Evolutionary conservation across 1,139 yeast genomes (phyloP).

Genomic region (Citeromyces hawaiiensis): DNA sequence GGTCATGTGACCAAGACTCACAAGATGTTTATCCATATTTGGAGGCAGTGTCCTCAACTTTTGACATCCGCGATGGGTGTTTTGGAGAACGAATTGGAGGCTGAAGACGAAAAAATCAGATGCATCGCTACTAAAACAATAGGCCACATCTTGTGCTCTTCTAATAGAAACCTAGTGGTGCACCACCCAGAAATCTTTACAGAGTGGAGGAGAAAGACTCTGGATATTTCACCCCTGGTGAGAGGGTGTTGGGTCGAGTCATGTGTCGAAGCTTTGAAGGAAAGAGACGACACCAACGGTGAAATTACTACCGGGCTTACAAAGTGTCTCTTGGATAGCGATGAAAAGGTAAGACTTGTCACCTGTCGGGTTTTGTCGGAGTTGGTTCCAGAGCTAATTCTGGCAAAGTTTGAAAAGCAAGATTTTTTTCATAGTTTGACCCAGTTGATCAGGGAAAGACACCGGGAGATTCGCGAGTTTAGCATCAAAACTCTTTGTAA

Average conservation of each 20-base stretch:
- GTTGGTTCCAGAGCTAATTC: conserved; percentile 25
- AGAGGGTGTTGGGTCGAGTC: conserved; percentile 62
- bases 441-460: conserved; percentile 60
- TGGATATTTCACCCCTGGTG: conserved; percentile 55
- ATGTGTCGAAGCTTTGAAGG: conserved; percentile 28
- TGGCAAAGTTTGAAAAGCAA: conserved; percentile 29
- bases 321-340: conserved; percentile 63
- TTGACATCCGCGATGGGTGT: conserved; percentile 67
- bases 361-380: conserved; percentile 38
- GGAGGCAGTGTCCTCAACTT: conserved; percentile 71
- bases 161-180: conserved; percentile 42
- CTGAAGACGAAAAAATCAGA: conserved; percentile 55
- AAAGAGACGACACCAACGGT: conserved; percentile 30
- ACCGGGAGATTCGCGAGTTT: conserved; percentile 47
- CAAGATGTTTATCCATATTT: conserved; percentile 47
- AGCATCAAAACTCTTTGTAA: conserved; percentile 44
- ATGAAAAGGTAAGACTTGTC: conserved; percentile 56
- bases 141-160: conserved; percentile 43
- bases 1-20: conserved; percentile 37
- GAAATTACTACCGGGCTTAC: conserved; percentile 49
- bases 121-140: conserved; percentile 61
- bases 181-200: conserved; percentile 51
- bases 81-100: conserved; percentile 66
- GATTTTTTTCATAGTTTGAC: conserved; percentile 39
- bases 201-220: conserved; percentile 62